Base-by-base conservation (phyloP, 2,329 filamentous ascomycete genomes). In the Dryadomyces quercus-mongolicae region DNA sequence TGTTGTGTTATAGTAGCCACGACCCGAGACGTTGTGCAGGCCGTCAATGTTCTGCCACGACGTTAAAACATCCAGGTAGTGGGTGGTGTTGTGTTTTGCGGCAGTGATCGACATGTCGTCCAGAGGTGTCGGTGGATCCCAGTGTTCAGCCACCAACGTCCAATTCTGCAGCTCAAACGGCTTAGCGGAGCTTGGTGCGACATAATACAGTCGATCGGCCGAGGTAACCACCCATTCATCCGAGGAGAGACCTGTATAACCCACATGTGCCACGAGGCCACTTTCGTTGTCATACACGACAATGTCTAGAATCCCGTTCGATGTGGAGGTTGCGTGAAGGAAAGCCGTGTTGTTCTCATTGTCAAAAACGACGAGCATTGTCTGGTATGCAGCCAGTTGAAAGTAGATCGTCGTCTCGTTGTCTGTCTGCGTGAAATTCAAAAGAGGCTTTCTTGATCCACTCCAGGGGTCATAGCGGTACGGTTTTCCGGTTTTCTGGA, bases 391-490 rank as follows among this genome's bases (percentile, higher is more conserved):
- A 21, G 65, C 66, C 3, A 75, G 59, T 2, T 52, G 54, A 15
- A 74, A 55, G 2, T 64, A 63, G 15, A 73, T 65, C 1, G 58
- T 62, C 1, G 66, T 70, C 0, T 53, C 58, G 18, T 5, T 38
- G 9, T 6, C 40, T 12, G 47, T 42, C 49, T 54, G 53, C 18
- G 49, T 51, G 34, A 57, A 57, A 5, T 57, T 60, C 3, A 61
- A 53, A 3, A 72, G 55, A 0, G 65, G 65, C 4, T 54, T 65
- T 25, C 62, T 53, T 5, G 62, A 59, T 8, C 72, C 73, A 1
- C 70, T 71, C 69, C 71, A 76, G 4, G 70, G 68, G 58, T 75
- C 63, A 52, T 68, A 68, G 18, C 8, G 18, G 51, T 55, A 57
- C 1, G 57, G 57, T 2, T 7, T 52, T 8, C 38, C 49, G 12